Conservation (phyloP, 2,329 filamentous ascomycete species). For the Ophiostoma ulmi region DNA sequence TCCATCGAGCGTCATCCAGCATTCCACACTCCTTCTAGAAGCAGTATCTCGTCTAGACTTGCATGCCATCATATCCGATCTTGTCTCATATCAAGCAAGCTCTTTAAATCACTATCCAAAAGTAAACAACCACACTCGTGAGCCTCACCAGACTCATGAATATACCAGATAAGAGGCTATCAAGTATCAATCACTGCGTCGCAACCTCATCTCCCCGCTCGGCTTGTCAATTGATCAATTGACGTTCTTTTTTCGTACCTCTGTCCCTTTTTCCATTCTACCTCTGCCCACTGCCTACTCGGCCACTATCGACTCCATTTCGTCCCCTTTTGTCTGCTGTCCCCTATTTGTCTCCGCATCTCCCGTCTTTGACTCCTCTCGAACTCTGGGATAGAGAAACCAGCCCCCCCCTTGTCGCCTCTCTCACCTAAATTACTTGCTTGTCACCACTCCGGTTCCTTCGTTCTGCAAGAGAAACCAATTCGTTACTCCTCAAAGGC, state of each 20-base stretch:
- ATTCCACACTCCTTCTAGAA: background rate
- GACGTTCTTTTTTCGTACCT: slow-evolving; percentile 2
- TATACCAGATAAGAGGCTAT: too few species aligned
- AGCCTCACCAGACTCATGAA: background rate
- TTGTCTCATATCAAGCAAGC: background rate
- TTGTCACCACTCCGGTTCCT: background rate
- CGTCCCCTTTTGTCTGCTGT: slow-evolving; percentile 4
- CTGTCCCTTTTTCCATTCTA: slow-evolving; percentile 11
- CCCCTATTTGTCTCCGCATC: slow-evolving; percentile 15
- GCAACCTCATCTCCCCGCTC: slow-evolving; percentile 24
- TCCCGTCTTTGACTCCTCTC: background rate
- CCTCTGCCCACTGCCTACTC: background rate
- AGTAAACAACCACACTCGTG: background rate
- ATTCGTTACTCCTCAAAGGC: background rate
- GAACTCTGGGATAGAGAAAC: background rate
- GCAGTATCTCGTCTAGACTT: background rate
- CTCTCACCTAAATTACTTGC: background rate
- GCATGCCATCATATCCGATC: background rate
- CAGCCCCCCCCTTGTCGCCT: background rate
- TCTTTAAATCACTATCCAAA: background rate
- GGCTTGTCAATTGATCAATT: background rate
- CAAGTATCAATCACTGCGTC: slow-evolving; percentile 15
- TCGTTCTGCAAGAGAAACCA: background rate
- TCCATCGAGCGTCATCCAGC: background rate
- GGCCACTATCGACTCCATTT: slow-evolving; percentile 12